Base-by-base conservation (phyloP, 768 basidiomycete genomes). In the Boletus subcaerulescens region DNA sequence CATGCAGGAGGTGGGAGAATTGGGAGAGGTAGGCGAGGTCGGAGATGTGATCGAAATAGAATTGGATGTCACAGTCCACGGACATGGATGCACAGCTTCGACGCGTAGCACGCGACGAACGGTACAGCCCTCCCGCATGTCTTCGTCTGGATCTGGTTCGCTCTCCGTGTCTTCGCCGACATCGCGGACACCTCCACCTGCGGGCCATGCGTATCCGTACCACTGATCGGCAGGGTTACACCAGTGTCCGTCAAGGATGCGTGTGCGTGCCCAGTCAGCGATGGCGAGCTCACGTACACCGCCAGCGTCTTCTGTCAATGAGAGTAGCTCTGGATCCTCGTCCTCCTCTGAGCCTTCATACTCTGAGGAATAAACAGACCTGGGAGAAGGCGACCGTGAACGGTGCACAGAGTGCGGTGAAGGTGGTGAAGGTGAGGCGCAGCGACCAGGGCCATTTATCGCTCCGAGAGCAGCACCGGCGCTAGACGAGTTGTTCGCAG, bases 221-320 rank as follows among this genome's bases (percentile, higher is more conserved):
- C 80, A 89, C 44, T 82, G 76, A 65, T 91, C 89, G 0, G 83
- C 86, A 11, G 89, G 89, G 47, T 80, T 85, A 42, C 84, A 69
- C 89, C 89, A 91, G 60, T 83, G 78, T 3, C 89, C 89, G 52
- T 91, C 88, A 18, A 91, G 69, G 45, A 91, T 84, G 45, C 88
- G 73, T 20, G 75, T 77, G 33, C 89, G 76, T 6, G 86, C 86
- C 86, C 87, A 90, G 59, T 88, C 87, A 13, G 78, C 75, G 49
- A 90, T 71, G 2, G 89, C 86, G 42, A 90, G 71, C 18, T 78
- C 77, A 29, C 73, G 71, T 26, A 80, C 73, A 22, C 76, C 74
- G 11, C 73, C 73, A 2, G 75, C 72, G 35, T 80, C 77, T 60
- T 81, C 80, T 10, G 77, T 77, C 55, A 77, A 59, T 0, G 74